phyloP scores from a whole-genome alignment of 2,329 filamentous ascomycete genomes.

The Pseudogymnoascus sp. region DNA sequence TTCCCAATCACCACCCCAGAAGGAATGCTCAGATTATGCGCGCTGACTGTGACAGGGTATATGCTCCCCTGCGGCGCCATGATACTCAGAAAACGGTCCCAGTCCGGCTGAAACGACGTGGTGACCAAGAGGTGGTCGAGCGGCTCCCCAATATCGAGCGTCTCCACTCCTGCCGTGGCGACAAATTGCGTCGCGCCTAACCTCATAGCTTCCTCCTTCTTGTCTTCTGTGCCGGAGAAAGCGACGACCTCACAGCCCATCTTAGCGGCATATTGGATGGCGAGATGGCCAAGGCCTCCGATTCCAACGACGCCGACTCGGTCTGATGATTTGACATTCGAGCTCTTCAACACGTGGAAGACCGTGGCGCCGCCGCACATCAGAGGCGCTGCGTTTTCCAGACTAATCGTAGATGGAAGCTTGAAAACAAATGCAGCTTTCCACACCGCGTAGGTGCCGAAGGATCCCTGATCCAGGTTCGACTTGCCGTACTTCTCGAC shows the following conservation, averaged over 20 bases:
- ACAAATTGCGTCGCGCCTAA: constrained; percentile 56
- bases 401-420: constrained; percentile 33
- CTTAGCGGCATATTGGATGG: constrained; percentile 54
- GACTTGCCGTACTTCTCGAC: constrained; percentile 35
- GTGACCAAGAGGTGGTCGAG: constrained; percentile 28
- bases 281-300: constrained; percentile 54
- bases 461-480: constrained; percentile 41
- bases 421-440: constrained; percentile 33
- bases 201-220: constrained; percentile 53
- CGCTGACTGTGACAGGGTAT: constrained; percentile 58
- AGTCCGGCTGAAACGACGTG: constrained; percentile 41
- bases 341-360: constrained; percentile 29
- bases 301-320: constrained; percentile 42
- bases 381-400: constrained; percentile 36
- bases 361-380: constrained; percentile 41
- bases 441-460: constrained; percentile 34
- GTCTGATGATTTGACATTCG: constrained; percentile 28
- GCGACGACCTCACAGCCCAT: constrained; percentile 55
- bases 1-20: constrained; percentile 22
- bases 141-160: constrained; percentile 20
- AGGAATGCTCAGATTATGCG: constrained; percentile 31
- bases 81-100: constrained; percentile 53
- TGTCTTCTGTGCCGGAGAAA: constrained; percentile 50
- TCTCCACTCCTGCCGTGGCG: constrained; percentile 37
- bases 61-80: constrained; percentile 52